Evolutionary conservation across 305 asterid genomes (phyloP).

Genomic region (Coffea humblotiana): DNA sequence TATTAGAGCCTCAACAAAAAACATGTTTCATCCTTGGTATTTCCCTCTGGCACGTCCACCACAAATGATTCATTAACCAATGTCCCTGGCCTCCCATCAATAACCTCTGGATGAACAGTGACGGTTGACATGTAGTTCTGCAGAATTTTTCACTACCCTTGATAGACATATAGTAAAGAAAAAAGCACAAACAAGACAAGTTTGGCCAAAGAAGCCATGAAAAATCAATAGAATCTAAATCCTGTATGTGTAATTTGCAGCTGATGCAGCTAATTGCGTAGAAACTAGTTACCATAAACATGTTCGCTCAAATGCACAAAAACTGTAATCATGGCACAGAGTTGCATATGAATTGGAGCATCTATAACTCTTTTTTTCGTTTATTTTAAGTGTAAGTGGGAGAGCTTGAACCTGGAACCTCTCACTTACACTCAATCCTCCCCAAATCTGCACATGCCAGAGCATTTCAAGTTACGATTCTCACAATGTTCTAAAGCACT

Average conservation of each 20-base stretch:
- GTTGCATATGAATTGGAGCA: not conserved
- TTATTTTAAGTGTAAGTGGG: no score
- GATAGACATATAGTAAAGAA: not conserved
- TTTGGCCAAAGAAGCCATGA: not conserved
- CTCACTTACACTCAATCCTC: no score
- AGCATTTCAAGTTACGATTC: not conserved
- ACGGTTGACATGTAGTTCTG: conserved; percentile 79
- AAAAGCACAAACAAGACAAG: not conserved
- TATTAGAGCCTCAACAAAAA: conserved; percentile 79
- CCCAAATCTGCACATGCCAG: not conserved
- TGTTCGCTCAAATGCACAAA: not conserved
- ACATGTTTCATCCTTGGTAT: conserved; percentile 83
- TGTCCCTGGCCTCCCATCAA: conserved; percentile 76
- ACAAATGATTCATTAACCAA: conserved; percentile 78
- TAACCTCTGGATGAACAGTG: conserved; percentile 70
- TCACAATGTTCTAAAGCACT: not conserved
- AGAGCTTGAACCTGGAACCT: no score
- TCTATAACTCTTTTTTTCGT: not conserved
- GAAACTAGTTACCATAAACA: not conserved
- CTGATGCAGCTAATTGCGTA: not conserved
- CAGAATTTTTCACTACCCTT: conserved; percentile 10
- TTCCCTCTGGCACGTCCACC: conserved; percentile 86
- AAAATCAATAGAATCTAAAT: not conserved
- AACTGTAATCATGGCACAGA: not conserved
- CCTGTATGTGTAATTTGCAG: not conserved